phyloP scores from a whole-genome alignment of 2,329 filamentous ascomycete species.

The Colletotrichum liaoningense region DNA sequence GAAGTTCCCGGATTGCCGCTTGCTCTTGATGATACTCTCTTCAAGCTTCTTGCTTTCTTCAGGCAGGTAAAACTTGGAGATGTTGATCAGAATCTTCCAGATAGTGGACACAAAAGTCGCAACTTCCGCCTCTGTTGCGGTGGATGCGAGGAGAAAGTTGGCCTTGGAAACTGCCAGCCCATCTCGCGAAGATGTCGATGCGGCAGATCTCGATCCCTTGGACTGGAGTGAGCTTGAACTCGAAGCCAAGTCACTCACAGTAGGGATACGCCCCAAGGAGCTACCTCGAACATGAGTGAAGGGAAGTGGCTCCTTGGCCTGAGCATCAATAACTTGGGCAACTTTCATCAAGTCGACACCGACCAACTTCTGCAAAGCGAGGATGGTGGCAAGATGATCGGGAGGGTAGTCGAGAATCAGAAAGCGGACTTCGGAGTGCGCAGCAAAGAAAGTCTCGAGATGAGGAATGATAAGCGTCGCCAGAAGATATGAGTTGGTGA shows the following conservation, averaged over 20 bases:
- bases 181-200: conserved; percentile 28
- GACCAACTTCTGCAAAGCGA: conserved; percentile 68
- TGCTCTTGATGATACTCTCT: not conserved
- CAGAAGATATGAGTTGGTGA: conserved; percentile 64
- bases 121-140: conserved; percentile 65
- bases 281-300: conserved; percentile 54
- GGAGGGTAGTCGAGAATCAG: conserved; percentile 70
- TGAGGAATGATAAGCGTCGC: conserved; percentile 70
- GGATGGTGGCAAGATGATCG: conserved; percentile 65
- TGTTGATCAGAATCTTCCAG: conserved; percentile 59
- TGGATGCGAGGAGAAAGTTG: conserved; percentile 67
- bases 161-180: conserved; percentile 58
- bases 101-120: conserved; percentile 65
- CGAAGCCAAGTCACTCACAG: conserved; percentile 6
- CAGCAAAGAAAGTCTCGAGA: conserved; percentile 68
- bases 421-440: conserved; percentile 64
- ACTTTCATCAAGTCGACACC: conserved; percentile 69
- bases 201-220: conserved; percentile 3
- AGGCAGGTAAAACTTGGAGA: conserved; percentile 58
- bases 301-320: conserved; percentile 48
- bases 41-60: conserved; percentile 44
- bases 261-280: conserved; percentile 42
- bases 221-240: conserved; percentile 23
- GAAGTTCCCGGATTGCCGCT: conserved; percentile 39
- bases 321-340: conserved; percentile 64